A percentile compares a stretch with the other conserved stretches of the same genome.
phyloP scores from a whole-genome alignment of 495 filamentous ascomycete genomes.

The Neurospora hispaniola region DNA sequence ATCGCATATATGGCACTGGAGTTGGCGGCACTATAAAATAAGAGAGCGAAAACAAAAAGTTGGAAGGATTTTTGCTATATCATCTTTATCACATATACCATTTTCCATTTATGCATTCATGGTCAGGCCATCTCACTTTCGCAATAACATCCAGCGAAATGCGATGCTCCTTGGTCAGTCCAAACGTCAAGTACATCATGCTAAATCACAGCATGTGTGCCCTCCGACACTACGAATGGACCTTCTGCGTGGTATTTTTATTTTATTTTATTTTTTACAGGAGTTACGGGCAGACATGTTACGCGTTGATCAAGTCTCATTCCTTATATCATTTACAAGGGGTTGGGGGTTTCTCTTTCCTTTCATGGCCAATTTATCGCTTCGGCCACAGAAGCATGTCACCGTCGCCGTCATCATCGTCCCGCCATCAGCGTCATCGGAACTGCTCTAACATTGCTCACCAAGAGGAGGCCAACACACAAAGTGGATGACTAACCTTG shows the following conservation, averaged over 20 bases:
- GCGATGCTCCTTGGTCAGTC: background rate
- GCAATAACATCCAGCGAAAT: background rate
- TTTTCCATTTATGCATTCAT: background rate
- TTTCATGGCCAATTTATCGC: background rate
- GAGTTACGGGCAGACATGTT: background rate
- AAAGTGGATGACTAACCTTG: background rate
- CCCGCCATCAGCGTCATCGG: background rate
- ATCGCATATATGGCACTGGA: background rate
- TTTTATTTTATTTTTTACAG: too few relatives aligned
- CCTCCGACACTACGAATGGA: background rate
- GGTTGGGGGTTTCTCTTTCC: background rate
- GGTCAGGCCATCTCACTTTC: background rate
- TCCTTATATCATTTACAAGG: background rate
- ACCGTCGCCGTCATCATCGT: background rate
- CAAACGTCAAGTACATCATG: background rate
- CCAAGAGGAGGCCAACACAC: background rate
- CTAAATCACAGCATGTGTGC: background rate
- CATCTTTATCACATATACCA: background rate
- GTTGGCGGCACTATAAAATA: background rate
- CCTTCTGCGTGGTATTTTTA: background rate
- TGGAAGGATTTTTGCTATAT: background rate
- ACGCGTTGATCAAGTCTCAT: background rate
- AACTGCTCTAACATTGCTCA: background rate
- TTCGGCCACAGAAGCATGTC: background rate
- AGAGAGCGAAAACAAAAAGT: constrained; percentile 1